Percentiles rank a stretch among this genome's conserved stretches.
Conservation (phyloP, 495 filamentous ascomycete species). For the Neohortaea acidophila region DNA sequence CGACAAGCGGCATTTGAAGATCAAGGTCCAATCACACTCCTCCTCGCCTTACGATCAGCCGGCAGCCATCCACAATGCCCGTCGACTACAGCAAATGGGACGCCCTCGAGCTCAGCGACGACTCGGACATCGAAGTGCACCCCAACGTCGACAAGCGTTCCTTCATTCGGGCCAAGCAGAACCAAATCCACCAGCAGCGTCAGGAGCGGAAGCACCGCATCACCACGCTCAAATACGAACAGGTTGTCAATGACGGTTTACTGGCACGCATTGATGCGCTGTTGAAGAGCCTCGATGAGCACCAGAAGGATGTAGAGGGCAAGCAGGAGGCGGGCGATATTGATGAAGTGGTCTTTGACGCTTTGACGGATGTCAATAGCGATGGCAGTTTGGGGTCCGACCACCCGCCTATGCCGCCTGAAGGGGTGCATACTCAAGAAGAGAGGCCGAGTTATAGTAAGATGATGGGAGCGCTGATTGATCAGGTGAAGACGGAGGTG, state of each 20-base stretch:
- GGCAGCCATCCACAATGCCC: slow-evolving; percentile 63
- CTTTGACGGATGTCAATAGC: slow-evolving; percentile 61
- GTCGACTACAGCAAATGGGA: slow-evolving; percentile 97
- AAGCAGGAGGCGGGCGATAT: slow-evolving; percentile 37
- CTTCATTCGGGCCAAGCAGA: slow-evolving; percentile 96
- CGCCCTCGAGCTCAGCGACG: slow-evolving; percentile 85
- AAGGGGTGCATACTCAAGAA: slow-evolving; percentile 60
- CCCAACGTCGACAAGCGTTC: slow-evolving; percentile 98
- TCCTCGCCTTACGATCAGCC: too few species aligned
- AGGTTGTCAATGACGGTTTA: slow-evolving; percentile 80
- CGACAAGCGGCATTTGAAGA: too few species aligned
- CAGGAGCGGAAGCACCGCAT: slow-evolving; percentile 73
- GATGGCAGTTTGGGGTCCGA: slow-evolving; percentile 49
- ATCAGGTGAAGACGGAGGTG: slow-evolving; percentile 84
- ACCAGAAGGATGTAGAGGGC: slow-evolving; percentile 43
- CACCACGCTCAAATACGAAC: slow-evolving; percentile 81
- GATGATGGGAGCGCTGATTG: slow-evolving; percentile 86
- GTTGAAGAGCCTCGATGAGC: slow-evolving; percentile 50
- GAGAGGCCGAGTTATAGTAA: slow-evolving; percentile 77
- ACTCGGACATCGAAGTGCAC: slow-evolving; percentile 95
- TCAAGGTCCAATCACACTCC: too few species aligned
- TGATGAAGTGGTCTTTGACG: slow-evolving; percentile 72
- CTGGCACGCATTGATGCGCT: slow-evolving; percentile 68
- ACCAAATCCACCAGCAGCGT: slow-evolving; percentile 85
- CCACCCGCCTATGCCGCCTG: slow-evolving; percentile 53